Base-by-base conservation (phyloP, 129 eudicot species). In the Flaveria linearis region DNA sequence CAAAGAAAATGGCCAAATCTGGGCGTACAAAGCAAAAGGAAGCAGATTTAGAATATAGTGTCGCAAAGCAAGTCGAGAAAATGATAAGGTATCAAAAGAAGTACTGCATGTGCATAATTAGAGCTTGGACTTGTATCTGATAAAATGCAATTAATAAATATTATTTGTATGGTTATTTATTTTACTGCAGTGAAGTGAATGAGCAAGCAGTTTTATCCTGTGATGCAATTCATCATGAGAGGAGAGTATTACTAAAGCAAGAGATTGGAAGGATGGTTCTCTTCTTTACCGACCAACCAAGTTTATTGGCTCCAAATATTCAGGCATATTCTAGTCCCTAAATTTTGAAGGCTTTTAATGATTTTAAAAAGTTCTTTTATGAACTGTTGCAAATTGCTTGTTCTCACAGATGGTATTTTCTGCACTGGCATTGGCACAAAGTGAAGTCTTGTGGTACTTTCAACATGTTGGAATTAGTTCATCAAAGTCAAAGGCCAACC, bases 11-110 rank as follows among this genome's bases (percentile, higher is more conserved):
- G 93, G 99, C 99, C 47, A 95, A 95, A 86, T 90, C 97, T 66
- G 99, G 99, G 49, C 94, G 96, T 58, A 86, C 96, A 66, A 95
- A 89, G 82, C 99, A 95, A 77, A 95, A 95, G 76, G 99, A 95
- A 88, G 99, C 97, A 80, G 97, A 95, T 85, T 80, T 95, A 77
- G 99, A 95, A 75, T 95, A 95, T 69, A 95, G 97, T 82, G 96
- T 95, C 61, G 99, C 99, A 58, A 95, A 91, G 88, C 99, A 95
- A 87, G 99, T 95, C 49, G 99, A 91, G 87, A 95, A 89, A 87
- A 89, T 95, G 97, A 86, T 95, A 73, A 95, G 99, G 99, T 95
- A 91, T 71, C 69, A 61, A 72, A 70, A 65, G 58, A 30, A 78
- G 77, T 50, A 58, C 33, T 23, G 39, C 72, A 47, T 50, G 18